Base-by-base conservation (phyloP, 2,329 filamentous ascomycete species). In the Ophiosphaerella herpotricha region DNA sequence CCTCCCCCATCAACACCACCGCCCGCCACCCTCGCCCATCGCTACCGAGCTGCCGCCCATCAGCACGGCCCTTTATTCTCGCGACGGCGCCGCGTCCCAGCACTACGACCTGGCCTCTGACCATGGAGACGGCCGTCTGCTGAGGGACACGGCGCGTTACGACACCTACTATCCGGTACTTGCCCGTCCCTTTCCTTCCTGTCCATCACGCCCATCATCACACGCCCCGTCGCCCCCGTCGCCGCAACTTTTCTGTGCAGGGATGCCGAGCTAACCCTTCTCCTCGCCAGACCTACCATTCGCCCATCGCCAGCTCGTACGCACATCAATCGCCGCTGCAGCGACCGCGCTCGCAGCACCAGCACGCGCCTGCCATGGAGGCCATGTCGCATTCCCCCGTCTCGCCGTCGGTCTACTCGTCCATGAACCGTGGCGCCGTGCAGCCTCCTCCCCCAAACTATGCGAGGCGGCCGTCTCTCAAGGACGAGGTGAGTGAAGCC, bases 61-160 rank as follows among this genome's bases (percentile, higher is more conserved):
- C 61, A 66, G 60, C 63, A 67, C 71, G 48, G 70, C 70, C 62
- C 54, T 72, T 55, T 72, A 74, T 57, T 45, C 61, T 46, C 74
- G 75, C 64, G 74, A 75, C 54, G 67, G 66, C 53, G 63, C 72
- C n/a, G 61, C 69, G 14, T 74, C 75, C 46, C 74, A 73, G 62
- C 80, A 79, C 70, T 80, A 80, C 70, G 78, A 80, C 62, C 78
- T 77, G 7, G 77, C 75, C 36, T 74, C 74, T 49, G 77, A 79
- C 59, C 72, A 75, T 62, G 74, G 75, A 57, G 60, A 69, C 50
- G 63, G 65, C 54, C 37, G 54, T 53, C 31, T 70, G 69, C 64
- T 48, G 34, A 67, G 70, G 36, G 50, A 58, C 50, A 57, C 63
- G 37, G 57, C 68, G 61, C 66, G 69, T 40, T 72, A 68, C 60